Percentiles rank a stretch among this genome's conserved stretches.
Conservation (phyloP, 306 rosid species). For the Trifolium repens region DNA sequence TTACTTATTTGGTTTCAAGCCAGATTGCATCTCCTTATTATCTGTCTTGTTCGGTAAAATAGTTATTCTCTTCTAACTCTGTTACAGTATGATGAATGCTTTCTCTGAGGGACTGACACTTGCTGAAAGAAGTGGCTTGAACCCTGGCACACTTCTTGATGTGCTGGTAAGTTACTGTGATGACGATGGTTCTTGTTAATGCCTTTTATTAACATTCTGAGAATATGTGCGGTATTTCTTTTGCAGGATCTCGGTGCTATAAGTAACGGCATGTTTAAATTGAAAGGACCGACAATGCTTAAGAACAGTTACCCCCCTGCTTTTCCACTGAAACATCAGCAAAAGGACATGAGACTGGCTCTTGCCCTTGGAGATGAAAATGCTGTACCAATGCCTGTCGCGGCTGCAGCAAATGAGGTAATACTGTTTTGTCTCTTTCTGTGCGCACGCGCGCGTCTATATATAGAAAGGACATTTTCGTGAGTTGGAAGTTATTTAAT, state of each 20-base stretch:
- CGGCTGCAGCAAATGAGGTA: conserved; percentile 92
- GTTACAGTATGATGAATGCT: conserved; percentile 82
- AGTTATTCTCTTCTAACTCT: conserved; percentile 20
- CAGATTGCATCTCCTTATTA: conserved; percentile 23
- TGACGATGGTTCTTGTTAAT: conserved; percentile 22
- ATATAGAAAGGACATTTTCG: not conserved
- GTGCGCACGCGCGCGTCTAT: not conserved
- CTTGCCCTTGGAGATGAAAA: conserved; percentile 83
- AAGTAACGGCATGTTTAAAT: conserved; percentile 71
- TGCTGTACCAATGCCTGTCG: conserved; percentile 77
- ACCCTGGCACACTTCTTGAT: conserved; percentile 72
- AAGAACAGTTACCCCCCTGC: conserved; percentile 72
- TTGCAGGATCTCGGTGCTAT: conserved; percentile 75
- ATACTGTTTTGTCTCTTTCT: not conserved
- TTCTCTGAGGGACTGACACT: conserved; percentile 82
- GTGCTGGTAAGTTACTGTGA: conserved; percentile 61
- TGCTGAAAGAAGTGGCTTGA: conserved; percentile 73
- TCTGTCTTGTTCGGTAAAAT: conserved; percentile 27
- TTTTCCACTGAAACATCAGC: conserved; percentile 90
- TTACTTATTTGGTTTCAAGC: conserved; percentile 12
- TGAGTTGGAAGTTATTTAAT: not conserved
- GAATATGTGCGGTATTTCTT: conserved; percentile 27
- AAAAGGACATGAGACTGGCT: conserved; percentile 92
- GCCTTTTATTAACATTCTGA: conserved; percentile 19
- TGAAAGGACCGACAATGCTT: conserved; percentile 83